These are phyloP conservation scores for Apiospora rasikravindrae DNA, from an alignment of 2,329 filamentous ascomycete species.

Conservation along the genomic window DNA sequence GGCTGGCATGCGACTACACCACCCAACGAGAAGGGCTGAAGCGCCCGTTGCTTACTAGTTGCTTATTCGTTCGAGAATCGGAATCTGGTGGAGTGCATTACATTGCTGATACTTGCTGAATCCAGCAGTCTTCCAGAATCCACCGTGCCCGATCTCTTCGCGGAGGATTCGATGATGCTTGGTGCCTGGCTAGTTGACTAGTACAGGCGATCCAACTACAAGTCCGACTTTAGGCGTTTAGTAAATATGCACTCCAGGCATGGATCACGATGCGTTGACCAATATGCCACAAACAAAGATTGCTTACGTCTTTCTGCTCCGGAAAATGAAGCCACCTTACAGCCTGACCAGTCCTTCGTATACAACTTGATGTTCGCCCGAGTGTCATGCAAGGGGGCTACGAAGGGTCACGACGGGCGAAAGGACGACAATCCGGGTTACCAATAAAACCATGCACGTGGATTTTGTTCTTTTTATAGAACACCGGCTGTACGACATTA, in stretches of 20 bases:
- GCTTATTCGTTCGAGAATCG: slow-evolving; percentile 4
- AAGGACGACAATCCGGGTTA: background rate
- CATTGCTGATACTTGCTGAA: slow-evolving; percentile 11
- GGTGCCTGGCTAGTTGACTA: slow-evolving; percentile 12
- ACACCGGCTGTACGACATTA: background rate
- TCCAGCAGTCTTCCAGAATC: slow-evolving; percentile 12
- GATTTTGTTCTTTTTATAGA: slow-evolving; percentile 18
- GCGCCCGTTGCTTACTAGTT: slow-evolving; percentile 2
- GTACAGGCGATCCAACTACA: background rate
- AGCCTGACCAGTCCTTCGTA: background rate
- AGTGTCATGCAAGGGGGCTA: background rate
- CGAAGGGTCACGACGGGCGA: background rate
- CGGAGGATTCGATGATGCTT: background rate
- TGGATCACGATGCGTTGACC: background rate
- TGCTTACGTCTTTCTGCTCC: background rate
- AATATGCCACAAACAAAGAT: background rate
- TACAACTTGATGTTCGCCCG: background rate
- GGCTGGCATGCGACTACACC: background rate
- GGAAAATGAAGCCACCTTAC: background rate
- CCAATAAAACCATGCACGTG: slow-evolving; percentile 18
- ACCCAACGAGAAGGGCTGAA: background rate
- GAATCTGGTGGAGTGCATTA: slow-evolving; percentile 4
- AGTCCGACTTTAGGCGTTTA: background rate
- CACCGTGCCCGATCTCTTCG: background rate
- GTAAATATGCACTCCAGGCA: background rate